Evolutionary conservation across 805 yeast species (phyloP), one percentile per base, ranked within the genome.

Genomic region (Candida nemodendra): DNA sequence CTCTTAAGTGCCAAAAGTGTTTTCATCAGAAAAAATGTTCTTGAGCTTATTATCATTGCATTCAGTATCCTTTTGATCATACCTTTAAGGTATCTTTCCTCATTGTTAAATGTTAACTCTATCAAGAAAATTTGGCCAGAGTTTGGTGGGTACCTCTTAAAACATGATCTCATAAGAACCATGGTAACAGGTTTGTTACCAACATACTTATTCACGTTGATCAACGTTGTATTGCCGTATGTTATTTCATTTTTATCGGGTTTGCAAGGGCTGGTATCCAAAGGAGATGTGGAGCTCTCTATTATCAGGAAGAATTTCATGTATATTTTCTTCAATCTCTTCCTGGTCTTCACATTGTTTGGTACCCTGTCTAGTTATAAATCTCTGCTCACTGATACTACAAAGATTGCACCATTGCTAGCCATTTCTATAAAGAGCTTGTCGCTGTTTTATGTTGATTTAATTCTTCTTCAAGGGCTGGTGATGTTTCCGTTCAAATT

Each of bases 381-480:
- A 51, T 75, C 81, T 0, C 64, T 75, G 34, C 64, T 78, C 15
- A 67, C 78, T 18, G 82, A 77, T 48, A 76, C 82, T 9, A 76
- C 81, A 11, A 73, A 71, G 52, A 74, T 77, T 40, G 81, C 81
- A 1, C 74, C 71, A 38, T 69, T 74, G 38, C 54, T 77, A 41
- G 81, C 81, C 5, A 61, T 66, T 9, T 74, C 81, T 2, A 64
- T 77, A 38, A 74, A 72, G 51, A 65, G 69, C 28, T 58, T 74
- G 25, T 73, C 80, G 2, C 59, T 77, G 31, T 77, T 77, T 48
- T 77, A 77, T 46, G 76, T 72, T 35, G 78, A 77, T 52, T 66
- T 77, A 60, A 83, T 84, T 41, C 65, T 84, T 16, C 69, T 84
- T 39, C 93, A 84, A 57, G 93, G 89, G 0, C 51, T 78, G 35